These are phyloP conservation scores for Neotropicomus parvogracilis DNA, from an alignment of 1,284 basidiomycete species.

Conservation along the genomic window DNA sequence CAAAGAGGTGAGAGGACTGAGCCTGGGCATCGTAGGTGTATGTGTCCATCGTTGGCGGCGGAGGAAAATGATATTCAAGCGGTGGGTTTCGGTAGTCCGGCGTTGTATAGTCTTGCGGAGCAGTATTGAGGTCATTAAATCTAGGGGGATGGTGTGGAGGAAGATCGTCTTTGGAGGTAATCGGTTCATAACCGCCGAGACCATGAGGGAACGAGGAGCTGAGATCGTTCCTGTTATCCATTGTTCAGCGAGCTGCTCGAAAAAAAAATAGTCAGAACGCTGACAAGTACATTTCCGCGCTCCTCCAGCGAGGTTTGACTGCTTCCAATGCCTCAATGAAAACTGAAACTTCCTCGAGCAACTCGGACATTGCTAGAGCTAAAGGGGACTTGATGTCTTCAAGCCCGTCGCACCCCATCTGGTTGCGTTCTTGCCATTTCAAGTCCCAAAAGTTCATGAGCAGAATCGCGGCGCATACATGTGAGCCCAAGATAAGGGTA, in stretches of 20 bases:
- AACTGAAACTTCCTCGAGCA: conserved; percentile 40
- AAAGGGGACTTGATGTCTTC: conserved; percentile 42
- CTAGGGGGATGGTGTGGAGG: conserved; percentile 6
- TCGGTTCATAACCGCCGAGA: conserved; percentile 28
- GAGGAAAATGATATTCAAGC: conserved; percentile 15
- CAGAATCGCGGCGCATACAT: conserved; percentile 45
- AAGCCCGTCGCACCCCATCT: conserved; percentile 26
- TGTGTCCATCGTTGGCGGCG: conserved; percentile 9
- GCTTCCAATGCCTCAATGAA: conserved; percentile 42
- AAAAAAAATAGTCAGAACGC: conserved; percentile 19
- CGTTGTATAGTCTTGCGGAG: conserved; percentile 16
- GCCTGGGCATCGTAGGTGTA: conserved; percentile 11
- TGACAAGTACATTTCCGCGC: conserved; percentile 43
- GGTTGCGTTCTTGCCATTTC: conserved; percentile 41
- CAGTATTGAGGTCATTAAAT: conserved; percentile 10
- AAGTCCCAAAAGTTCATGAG: conserved; percentile 49
- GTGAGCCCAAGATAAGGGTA: conserved; percentile 40
- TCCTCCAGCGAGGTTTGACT: conserved; percentile 42
- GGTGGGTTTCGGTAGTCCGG: conserved; percentile 13
- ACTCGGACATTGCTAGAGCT: conserved; percentile 37
- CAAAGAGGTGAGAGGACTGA: conserved; percentile 27
- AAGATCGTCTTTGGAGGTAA: conserved; percentile 10
- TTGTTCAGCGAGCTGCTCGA: conserved; percentile 7
- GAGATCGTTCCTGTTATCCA: conserved; percentile 24
- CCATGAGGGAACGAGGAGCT: conserved; percentile 28